Conservation (phyloP, 2,329 filamentous ascomycete genomes). For the Apiospora malaysiana region DNA sequence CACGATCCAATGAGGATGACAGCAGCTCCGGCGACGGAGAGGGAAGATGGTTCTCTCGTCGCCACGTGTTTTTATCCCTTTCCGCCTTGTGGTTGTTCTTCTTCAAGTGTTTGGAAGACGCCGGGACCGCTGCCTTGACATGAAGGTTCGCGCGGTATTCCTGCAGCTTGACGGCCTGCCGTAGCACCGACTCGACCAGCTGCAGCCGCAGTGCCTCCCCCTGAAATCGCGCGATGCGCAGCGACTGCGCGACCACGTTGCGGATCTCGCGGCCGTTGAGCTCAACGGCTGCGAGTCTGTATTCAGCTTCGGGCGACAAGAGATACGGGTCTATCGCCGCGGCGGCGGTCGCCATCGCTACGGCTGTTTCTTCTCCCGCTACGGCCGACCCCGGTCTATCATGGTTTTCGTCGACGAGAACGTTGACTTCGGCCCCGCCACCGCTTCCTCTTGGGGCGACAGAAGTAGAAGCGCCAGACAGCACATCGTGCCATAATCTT, state of each 20-base stretch:
- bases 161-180: not conserved
- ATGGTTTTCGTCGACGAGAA: not conserved
- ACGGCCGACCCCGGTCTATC: not conserved
- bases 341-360: not conserved
- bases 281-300: not conserved
- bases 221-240: slow-evolving; percentile 1
- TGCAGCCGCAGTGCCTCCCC: not conserved
- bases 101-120: not conserved
- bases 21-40: not conserved
- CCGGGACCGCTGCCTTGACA: not conserved
- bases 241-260: not conserved
- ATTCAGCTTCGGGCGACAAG: not conserved
- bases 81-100: no score
- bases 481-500: not conserved
- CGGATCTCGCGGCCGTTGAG: slow-evolving; percentile 13
- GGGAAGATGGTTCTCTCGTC: not conserved
- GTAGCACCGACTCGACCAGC: not conserved
- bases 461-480: not conserved
- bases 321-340: not conserved
- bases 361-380: not conserved
- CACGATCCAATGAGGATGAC: not conserved
- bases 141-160: not conserved
- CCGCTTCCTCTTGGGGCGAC: not conserved
- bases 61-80: not conserved
- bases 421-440: no score